These are phyloP conservation scores for Phylloporus scabripes DNA, from an alignment of 768 basidiomycete genomes.

Conservation along the genomic window DNA sequence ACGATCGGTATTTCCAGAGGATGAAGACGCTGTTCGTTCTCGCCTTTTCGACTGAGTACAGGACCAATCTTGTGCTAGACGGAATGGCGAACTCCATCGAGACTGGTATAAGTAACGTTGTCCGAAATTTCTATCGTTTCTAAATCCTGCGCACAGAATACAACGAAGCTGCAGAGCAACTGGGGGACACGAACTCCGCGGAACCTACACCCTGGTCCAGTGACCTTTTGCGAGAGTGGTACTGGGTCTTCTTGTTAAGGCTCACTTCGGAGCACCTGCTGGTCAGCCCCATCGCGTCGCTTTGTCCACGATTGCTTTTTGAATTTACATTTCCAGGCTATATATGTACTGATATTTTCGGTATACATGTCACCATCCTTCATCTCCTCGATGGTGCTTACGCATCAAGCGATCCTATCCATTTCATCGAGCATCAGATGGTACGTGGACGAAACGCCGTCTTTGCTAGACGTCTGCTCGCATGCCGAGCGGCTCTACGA, in stretches of 20 bases:
- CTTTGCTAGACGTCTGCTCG: constrained; percentile 10
- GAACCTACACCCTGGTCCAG: constrained; percentile 22
- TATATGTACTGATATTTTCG: constrained; percentile 21
- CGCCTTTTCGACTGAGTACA: constrained; percentile 34
- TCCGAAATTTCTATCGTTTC: background rate
- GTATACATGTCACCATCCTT: constrained; percentile 25
- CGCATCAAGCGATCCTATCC: constrained; percentile 29
- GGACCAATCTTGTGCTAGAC: constrained; percentile 35
- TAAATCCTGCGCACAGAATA: constrained; percentile 31
- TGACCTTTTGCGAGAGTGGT: constrained; percentile 25
- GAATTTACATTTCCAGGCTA: constrained; percentile 10
- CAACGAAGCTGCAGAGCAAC: constrained; percentile 21
- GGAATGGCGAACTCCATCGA: constrained; percentile 29
- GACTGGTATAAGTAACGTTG: constrained; percentile 22
- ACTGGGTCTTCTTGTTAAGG: constrained; percentile 32
- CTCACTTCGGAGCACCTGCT: constrained; percentile 32
- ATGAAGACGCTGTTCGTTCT: constrained; percentile 36
- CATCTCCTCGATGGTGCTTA: constrained; percentile 30
- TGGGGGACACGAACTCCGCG: constrained; percentile 29
- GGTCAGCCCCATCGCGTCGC: constrained; percentile 17
- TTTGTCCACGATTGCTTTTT: background rate
- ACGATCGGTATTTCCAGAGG: constrained; percentile 33
- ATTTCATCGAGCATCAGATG: constrained; percentile 15
- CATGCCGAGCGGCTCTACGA: constrained; percentile 19
- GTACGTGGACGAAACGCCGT: constrained; percentile 6